Base-by-base conservation (phyloP, 495 filamentous ascomycete species). In the Aspergillus incahuasiensis region DNA sequence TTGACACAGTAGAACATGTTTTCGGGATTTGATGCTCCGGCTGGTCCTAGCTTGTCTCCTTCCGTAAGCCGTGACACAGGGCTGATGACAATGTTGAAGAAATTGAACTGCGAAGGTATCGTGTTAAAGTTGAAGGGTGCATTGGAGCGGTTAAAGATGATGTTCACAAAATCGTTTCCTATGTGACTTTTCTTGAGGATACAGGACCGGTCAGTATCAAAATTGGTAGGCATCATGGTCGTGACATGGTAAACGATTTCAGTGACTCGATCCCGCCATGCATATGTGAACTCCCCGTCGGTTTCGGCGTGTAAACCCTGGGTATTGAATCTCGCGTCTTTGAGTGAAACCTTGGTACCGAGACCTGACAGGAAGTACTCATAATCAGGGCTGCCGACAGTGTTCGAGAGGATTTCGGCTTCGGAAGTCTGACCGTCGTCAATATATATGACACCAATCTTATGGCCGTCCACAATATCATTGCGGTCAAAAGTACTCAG, bases 141-240 rank as follows among this genome's bases (percentile, higher is more conserved):
- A 21, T 95, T 92, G 15, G 92, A 96, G 55, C 94, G 88, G 66
- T 99, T 99, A 75, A 91, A 99, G 47, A 99, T 85, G 61, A 99
- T 95, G 62, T 95, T 97, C 59, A 99, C 95, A 63, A 87, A 95
- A 73, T 99, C 95, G 63, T 99, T 99, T 39, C 95, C 95, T 40
- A 96, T 91, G 63, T 99, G 95, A 4, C 85, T 79, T 68, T 99
- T 99, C 76, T 99, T 99, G 64, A 81, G 80, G 59, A 84, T 82
- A 60, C 86, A 91, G 13, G 79, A 77, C 13, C 86, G 83, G 63
- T 97, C 91, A 39, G 81, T 76, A 25, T 88, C 82, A 22, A 85
- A 75, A 65, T 92, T 80, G 18, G 89, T 94, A 11, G 95, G 95
- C 95, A 99, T 99, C 80, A 96, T 88, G 12, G 92, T 97, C 2